These are phyloP conservation scores for Apiospora malaysiana DNA, from an alignment of 2,329 filamentous ascomycete genomes.

Conservation along the genomic window DNA sequence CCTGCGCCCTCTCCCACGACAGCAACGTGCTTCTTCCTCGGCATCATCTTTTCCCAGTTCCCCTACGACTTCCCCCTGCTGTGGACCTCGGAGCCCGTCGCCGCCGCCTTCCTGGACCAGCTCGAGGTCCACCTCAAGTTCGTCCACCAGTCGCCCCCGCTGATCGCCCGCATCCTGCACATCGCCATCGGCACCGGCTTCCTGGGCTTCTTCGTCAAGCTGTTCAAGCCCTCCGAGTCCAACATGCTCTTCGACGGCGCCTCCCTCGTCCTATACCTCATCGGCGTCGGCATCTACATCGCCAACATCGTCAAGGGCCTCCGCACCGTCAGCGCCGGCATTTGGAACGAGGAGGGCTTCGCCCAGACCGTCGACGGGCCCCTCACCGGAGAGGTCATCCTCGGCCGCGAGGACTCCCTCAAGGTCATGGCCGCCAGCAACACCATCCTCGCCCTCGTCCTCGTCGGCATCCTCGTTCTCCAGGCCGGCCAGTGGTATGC, in stretches of 20 bases:
- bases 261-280: conserved; percentile 80
- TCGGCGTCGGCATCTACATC: conserved; percentile 90
- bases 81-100: conserved; percentile 72
- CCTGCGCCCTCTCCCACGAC: background rate
- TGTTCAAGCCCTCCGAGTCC: conserved; percentile 90
- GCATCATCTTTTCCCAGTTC: conserved; percentile 94
- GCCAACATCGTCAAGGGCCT: conserved; percentile 97
- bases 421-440: conserved; percentile 93
- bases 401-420: conserved; percentile 87
- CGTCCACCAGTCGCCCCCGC: conserved; percentile 86
- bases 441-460: conserved; percentile 90
- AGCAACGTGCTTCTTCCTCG: conserved; percentile 97
- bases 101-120: conserved; percentile 76
- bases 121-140: conserved; percentile 91
- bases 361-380: conserved; percentile 40
- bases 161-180: conserved; percentile 92
- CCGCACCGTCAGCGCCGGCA: conserved; percentile 76
- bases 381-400: conserved; percentile 65
- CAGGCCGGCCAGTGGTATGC: conserved; percentile 99
- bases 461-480: conserved; percentile 89
- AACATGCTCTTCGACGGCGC: conserved; percentile 95
- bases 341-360: conserved; percentile 55
- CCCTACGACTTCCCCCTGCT: conserved; percentile 94
- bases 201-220: conserved; percentile 88
- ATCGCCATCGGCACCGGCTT: conserved; percentile 90